Evolutionary conservation across 2,329 filamentous ascomycete genomes (phyloP).

Genomic region (Beauveria australis): DNA sequence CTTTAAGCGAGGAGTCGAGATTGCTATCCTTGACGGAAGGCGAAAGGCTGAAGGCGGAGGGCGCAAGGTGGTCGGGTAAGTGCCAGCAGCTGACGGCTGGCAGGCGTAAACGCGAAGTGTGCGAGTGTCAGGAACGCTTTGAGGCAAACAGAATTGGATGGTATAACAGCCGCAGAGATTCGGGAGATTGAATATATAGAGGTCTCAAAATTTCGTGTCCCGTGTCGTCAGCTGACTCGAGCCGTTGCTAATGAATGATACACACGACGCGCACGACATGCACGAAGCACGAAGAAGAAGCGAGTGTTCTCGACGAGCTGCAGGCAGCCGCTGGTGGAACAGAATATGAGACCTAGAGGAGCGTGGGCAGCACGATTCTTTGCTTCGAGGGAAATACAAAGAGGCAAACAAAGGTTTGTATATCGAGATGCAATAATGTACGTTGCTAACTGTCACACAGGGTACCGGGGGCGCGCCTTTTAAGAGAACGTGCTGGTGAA

Average conservation of each 20-base stretch:
- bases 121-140: background rate
- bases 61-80: background rate
- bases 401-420: background rate
- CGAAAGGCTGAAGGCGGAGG: background rate
- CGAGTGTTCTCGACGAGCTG: background rate
- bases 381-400: background rate
- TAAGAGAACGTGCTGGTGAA: slow-evolving; percentile 4
- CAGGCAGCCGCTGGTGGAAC: background rate
- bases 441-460: background rate
- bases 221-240: background rate
- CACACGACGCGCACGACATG: background rate
- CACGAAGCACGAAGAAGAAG: background rate
- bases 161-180: background rate
- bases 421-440: background rate
- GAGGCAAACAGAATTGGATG: background rate
- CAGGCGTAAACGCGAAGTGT: background rate
- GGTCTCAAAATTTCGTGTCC: background rate
- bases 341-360: background rate
- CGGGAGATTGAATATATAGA: background rate
- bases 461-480: slow-evolving; percentile 1
- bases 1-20: background rate
- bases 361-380: background rate
- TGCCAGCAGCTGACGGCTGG: background rate
- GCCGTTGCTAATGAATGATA: background rate
- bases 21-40: background rate